Evolutionary conservation across 2,329 filamentous ascomycete genomes (phyloP).

Genomic region (Nigrospora oryzae): DNA sequence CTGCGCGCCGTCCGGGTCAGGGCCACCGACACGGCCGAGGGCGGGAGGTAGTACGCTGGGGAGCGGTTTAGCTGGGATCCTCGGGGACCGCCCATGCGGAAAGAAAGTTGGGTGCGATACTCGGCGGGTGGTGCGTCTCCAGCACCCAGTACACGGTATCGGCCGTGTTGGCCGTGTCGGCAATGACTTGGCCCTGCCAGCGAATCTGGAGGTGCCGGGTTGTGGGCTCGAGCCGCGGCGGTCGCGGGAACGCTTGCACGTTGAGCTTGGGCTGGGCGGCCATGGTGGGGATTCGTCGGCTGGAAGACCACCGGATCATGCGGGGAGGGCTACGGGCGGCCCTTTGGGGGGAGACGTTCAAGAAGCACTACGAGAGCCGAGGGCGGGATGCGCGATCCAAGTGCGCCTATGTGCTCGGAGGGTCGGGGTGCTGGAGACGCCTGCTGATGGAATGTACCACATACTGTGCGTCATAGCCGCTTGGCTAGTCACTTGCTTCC

Average conservation of each 20-base stretch:
- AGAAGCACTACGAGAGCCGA: too few species aligned
- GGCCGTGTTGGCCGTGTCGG: conserved; percentile 32
- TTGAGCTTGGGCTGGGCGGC: conserved; percentile 36
- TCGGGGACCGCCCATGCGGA: not conserved
- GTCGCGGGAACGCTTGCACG: conserved; percentile 49
- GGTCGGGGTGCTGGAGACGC: too few species aligned
- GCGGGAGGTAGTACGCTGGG: conserved; percentile 52
- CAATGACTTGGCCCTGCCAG: conserved; percentile 45
- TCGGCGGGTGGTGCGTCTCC: conserved; percentile 55
- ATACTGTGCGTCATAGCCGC: too few species aligned
- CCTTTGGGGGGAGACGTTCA: too few species aligned
- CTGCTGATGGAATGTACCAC: too few species aligned
- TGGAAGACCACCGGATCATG: too few species aligned
- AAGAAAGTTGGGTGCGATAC: conserved; percentile 21
- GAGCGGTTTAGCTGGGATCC: not conserved
- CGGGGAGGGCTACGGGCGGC: too few species aligned
- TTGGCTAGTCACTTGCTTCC: too few species aligned
- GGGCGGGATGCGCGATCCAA: too few species aligned
- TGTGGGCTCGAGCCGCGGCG: conserved; percentile 46
- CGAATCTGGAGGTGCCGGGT: conserved; percentile 46
- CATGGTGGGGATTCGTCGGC: conserved; percentile 19
- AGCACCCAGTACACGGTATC: conserved; percentile 52
- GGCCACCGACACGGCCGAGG: conserved; percentile 35
- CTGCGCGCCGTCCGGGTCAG: conserved; percentile 33
- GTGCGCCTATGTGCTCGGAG: too few species aligned